Evolutionary conservation across 1,139 yeast genomes (phyloP).

Genomic region (Yamadazyma songkhlaensis): DNA sequence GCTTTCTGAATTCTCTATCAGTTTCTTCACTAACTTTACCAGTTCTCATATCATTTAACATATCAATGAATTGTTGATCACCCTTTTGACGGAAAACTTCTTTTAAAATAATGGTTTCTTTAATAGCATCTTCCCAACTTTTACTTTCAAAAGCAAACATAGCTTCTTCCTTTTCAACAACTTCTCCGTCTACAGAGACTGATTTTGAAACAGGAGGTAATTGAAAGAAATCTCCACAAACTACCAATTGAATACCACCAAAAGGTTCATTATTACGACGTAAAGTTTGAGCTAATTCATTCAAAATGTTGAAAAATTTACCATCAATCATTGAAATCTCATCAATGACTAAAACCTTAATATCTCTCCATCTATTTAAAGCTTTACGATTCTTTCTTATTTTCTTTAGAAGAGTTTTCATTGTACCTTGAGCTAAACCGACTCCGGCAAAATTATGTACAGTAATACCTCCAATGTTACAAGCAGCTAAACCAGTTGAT

Average conservation of each 20-base stretch:
- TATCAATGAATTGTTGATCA: slow-evolving; percentile 69
- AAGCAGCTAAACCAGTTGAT: slow-evolving; percentile 90
- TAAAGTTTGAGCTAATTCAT: slow-evolving; percentile 57
- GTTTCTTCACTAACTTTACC: slow-evolving; percentile 64
- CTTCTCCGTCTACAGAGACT: slow-evolving; percentile 20
- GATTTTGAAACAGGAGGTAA: slow-evolving; percentile 70
- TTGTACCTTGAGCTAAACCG: slow-evolving; percentile 58
- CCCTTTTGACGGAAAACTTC: slow-evolving; percentile 93
- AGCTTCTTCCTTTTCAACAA: slow-evolving; percentile 19
- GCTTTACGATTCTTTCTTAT: slow-evolving; percentile 56
- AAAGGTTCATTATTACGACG: slow-evolving; percentile 58
- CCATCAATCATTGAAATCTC: slow-evolving; percentile 92
- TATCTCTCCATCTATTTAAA: slow-evolving; percentile 55
- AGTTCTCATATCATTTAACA: slow-evolving; percentile 83
- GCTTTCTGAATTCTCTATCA: slow-evolving; percentile 48
- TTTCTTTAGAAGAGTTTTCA: slow-evolving; percentile 45
- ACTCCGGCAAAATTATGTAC: slow-evolving; percentile 85
- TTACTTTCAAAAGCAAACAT: slow-evolving; percentile 75
- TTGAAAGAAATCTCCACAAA: slow-evolving; percentile 90
- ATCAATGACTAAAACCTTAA: slow-evolving; percentile 72
- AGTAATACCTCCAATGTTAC: slow-evolving; percentile 86
- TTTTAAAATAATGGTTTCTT: slow-evolving; percentile 63
- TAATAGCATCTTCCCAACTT: slow-evolving; percentile 68
- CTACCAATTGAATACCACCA: slow-evolving; percentile 84
- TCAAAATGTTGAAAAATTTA: slow-evolving; percentile 64